A percentile compares a stretch with the other conserved stretches of the same genome.
phyloP scores from a whole-genome alignment of 345 rosid genomes.

The Bruguiera parviflora region DNA sequence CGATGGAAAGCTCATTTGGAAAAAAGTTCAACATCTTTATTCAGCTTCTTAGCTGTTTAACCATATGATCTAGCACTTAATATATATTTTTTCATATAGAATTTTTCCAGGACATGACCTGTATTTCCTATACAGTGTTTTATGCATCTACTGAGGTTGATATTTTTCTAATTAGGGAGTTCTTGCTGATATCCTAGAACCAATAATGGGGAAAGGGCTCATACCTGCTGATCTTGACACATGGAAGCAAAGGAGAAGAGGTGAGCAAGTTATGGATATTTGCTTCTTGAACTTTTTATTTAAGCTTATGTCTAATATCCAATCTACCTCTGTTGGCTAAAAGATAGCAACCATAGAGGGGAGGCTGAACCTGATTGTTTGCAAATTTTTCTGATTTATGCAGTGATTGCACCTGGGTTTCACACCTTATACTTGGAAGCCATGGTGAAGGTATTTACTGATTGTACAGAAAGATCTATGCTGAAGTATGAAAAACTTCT shows the following conservation, averaged over 20 bases:
- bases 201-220: constrained; percentile 97
- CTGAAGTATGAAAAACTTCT: constrained; percentile 66
- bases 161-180: constrained; percentile 56
- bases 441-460: constrained; percentile 71
- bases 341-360: neutral
- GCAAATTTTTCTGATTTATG: constrained; percentile 8
- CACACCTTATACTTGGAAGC: constrained; percentile 81
- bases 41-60: constrained; percentile 3
- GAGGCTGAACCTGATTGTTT: neutral
- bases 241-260: constrained; percentile 96
- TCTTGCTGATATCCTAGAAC: constrained; percentile 95
- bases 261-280: constrained; percentile 31
- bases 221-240: constrained; percentile 94
- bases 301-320: neutral
- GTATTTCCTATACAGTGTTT: neutral
- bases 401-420: constrained; percentile 93
- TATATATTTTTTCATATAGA: neutral
- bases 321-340: neutral
- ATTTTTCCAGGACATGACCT: neutral
- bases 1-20: neutral
- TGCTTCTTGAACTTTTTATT: neutral
- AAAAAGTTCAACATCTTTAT: neutral
- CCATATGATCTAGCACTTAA: neutral
- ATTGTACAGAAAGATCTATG: constrained; percentile 73
- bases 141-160: constrained; percentile 9